Conservation (phyloP, 345 rosid genomes). For the Linum tenue region DNA sequence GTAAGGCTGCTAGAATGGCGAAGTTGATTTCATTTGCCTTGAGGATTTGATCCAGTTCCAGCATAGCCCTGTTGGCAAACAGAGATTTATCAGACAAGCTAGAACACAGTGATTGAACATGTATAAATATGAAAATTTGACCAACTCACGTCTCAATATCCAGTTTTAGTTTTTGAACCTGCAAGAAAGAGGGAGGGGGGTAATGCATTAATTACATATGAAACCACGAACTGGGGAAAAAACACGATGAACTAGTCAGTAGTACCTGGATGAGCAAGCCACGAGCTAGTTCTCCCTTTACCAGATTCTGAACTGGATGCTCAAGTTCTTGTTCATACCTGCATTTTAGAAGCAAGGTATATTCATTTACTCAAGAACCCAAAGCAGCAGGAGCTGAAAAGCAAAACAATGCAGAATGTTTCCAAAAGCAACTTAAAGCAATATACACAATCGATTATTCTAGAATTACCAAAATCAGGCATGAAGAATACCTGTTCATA, state of each 20-base stretch:
- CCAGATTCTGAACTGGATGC: slow-evolving; percentile 84
- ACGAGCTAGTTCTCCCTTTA: slow-evolving; percentile 91
- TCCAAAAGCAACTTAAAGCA: background rate
- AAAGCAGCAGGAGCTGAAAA: background rate
- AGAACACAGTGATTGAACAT: background rate
- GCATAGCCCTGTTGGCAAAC: slow-evolving; percentile 71
- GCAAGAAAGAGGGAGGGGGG: slow-evolving; percentile 19
- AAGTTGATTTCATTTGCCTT: slow-evolving; percentile 95
- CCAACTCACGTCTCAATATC: slow-evolving; percentile 85
- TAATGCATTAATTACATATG: slow-evolving; percentile 9
- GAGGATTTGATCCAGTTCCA: slow-evolving; percentile 89
- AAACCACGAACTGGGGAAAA: slow-evolving; percentile 13
- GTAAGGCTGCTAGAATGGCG: slow-evolving; percentile 90
- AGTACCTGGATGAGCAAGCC: slow-evolving; percentile 89
- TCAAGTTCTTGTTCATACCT: slow-evolving; percentile 83
- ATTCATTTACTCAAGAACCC: background rate
- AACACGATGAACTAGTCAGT: slow-evolving; percentile 1
- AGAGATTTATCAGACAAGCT: slow-evolving; percentile 14
- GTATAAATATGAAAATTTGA: slow-evolving; percentile 1
- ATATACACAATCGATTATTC: background rate
- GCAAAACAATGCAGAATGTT: background rate
- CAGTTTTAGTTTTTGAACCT: slow-evolving; percentile 94
- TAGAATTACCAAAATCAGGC: background rate
- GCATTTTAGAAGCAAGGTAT: slow-evolving; percentile 10
- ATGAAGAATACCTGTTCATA: slow-evolving; percentile 53